Percentiles rank a stretch among this genome's conserved stretches.
phyloP scores from a whole-genome alignment of 345 rosid genomes.

The Microthlaspi erraticum region DNA sequence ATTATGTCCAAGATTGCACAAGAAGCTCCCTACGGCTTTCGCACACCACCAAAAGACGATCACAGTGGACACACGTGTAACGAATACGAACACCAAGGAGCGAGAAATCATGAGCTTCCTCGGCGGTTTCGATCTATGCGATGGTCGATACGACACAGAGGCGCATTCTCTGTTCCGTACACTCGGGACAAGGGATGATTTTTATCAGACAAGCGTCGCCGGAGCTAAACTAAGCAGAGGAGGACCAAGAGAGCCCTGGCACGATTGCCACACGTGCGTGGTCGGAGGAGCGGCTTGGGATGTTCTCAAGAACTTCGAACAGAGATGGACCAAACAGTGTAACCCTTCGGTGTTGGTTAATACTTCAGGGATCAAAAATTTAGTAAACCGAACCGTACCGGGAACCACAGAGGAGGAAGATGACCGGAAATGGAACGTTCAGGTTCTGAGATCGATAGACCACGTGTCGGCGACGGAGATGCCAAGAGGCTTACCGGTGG shows the following conservation, averaged over 20 bases:
- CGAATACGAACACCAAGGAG: slow-evolving; percentile 39
- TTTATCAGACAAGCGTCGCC: slow-evolving; percentile 70
- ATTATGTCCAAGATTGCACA: slow-evolving; percentile 70
- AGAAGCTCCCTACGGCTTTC: slow-evolving; percentile 73
- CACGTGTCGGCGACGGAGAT: slow-evolving; percentile 60
- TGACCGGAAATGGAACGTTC: slow-evolving; percentile 70
- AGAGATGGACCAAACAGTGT: slow-evolving; percentile 83
- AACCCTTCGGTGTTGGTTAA: slow-evolving; percentile 62
- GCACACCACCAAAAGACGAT: slow-evolving; percentile 92
- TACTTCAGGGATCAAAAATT: slow-evolving; percentile 49
- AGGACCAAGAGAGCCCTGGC: slow-evolving; percentile 97
- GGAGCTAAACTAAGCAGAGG: slow-evolving; percentile 79
- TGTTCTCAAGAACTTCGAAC: slow-evolving; percentile 72
- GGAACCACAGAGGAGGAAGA: slow-evolving; percentile 28
- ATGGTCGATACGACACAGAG: slow-evolving; percentile 82
- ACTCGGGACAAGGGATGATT: slow-evolving; percentile 57
- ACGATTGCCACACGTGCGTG: slow-evolving; percentile 73
- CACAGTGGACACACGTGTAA: slow-evolving; percentile 57
- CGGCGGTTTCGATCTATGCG: slow-evolving; percentile 85
- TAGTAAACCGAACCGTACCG: slow-evolving; percentile 46
- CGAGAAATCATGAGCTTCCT: slow-evolving; percentile 81
- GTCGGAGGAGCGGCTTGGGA: slow-evolving; percentile 82
- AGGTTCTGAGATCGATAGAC: slow-evolving; percentile 80
- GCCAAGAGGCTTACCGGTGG: slow-evolving; percentile 54
- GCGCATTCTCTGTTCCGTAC: slow-evolving; percentile 79